Conservation (phyloP, 805 yeast species). For the Cyberlindnera sargentensis region DNA sequence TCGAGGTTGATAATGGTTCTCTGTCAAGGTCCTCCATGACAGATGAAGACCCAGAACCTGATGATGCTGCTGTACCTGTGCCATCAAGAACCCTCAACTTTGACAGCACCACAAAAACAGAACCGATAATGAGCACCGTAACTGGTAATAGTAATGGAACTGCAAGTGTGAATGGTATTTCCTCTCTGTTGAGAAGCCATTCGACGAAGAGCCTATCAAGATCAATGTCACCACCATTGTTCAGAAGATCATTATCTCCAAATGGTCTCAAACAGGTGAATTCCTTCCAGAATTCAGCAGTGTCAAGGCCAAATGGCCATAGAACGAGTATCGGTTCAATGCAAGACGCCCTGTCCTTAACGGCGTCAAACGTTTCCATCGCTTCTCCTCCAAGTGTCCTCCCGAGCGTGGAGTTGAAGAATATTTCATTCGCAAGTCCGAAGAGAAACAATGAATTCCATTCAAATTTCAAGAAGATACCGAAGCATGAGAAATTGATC, state of each 20-base stretch:
- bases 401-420: slow-evolving; percentile 11
- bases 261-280: neutral
- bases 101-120: neutral
- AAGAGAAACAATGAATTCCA: slow-evolving; percentile 75
- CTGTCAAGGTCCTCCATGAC: too few species aligned
- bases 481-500: slow-evolving; percentile 59
- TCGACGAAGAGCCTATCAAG: neutral
- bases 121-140: neutral
- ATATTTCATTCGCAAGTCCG: slow-evolving; percentile 38
- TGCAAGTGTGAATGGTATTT: neutral
- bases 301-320: neutral
- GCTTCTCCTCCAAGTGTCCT: slow-evolving; percentile 2
- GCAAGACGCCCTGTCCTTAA: neutral
- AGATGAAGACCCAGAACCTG: too few species aligned
- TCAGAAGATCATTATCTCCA: slow-evolving; percentile 16
- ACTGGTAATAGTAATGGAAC: neutral
- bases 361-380: slow-evolving; percentile 6
- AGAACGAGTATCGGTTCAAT: slow-evolving; percentile 5
- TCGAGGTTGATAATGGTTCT: neutral
- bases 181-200: neutral
- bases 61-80: neutral
- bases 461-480: slow-evolving; percentile 58
- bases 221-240: slow-evolving; percentile 9
- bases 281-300: neutral
- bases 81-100: neutral